Base-by-base conservation (phyloP, 345 rosid species). In the Salix exigua region DNA sequence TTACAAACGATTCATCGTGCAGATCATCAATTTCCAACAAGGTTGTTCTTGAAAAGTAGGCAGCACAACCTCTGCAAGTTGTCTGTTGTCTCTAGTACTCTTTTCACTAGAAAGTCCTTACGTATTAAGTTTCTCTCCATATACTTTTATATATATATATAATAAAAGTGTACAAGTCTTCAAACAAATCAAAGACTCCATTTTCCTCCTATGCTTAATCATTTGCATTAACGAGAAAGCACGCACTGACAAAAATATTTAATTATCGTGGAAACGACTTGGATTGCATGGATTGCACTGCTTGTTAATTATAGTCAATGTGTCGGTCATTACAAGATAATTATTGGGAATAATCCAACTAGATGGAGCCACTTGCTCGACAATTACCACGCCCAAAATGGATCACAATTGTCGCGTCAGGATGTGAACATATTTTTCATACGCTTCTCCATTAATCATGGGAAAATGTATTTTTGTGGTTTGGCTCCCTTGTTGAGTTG, bases 171-270 rank as follows among this genome's bases (percentile, higher is more conserved):
- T 73, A 65, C 30, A 46, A 35, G 23, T 31, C 4, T 75, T 72
- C 68, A 68, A 64, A 71, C 44, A 62, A 30, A 40, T 68, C 58
- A 51, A 77, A 76, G 62, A 11, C 71, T 40, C 31, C 61, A 65
- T 60, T 67, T 28, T 46, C 58, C 26, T 46, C 25, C 44, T 40
- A 75, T 58, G 77, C 63, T 55, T 83, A 76, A 81, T 76, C 74
- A 74, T 80, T 75, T 55, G 75, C 79, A 66, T 68, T 79, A 60
- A 68, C 25, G 60, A 33, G 71, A 78, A 72, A 75, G 37, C 72
- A 66, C 18, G 26, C 58, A 68, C 53, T 25, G 25, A 53, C 25
- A 7, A 21, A 18, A 14, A 62, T 31, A 38, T 72, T 68, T 65
- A 70, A 73, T 40, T 4, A 14, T 37, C 25, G 28, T 23, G 62